Conservation (phyloP, 2,329 filamentous ascomycete species). For the Cercospora berteroae region DNA sequence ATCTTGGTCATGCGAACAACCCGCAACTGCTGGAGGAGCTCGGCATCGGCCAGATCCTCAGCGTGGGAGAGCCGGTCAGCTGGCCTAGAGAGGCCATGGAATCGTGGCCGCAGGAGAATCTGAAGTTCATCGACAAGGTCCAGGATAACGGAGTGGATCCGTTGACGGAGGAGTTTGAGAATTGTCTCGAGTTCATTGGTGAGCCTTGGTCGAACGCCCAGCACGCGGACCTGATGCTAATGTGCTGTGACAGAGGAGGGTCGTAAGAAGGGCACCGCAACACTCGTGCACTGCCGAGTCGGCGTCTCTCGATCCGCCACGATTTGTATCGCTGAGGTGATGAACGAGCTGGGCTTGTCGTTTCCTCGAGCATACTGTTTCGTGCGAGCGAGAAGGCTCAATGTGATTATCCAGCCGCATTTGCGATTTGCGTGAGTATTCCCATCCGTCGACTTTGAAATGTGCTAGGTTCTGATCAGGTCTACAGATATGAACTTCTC, state of each 20-base stretch:
- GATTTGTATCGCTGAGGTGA: slow-evolving; percentile 98
- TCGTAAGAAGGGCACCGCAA: slow-evolving; percentile 72
- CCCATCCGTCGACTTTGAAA: background rate
- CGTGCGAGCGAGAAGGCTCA: slow-evolving; percentile 84
- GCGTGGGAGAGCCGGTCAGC: slow-evolving; percentile 82
- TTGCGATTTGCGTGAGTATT: slow-evolving; percentile 74
- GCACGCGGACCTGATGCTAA: background rate
- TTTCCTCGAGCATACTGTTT: slow-evolving; percentile 95
- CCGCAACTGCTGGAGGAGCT: slow-evolving; percentile 74
- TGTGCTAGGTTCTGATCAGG: slow-evolving; percentile 10
- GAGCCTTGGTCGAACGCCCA: slow-evolving; percentile 40
- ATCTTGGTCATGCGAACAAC: slow-evolving; percentile 90
- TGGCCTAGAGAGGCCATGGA: slow-evolving; percentile 71
- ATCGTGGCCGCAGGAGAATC: slow-evolving; percentile 72
- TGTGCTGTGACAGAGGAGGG: slow-evolving; percentile 64
- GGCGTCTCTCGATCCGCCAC: slow-evolving; percentile 94
- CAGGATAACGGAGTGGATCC: slow-evolving; percentile 98
- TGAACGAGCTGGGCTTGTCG: slow-evolving; percentile 75
- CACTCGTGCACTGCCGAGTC: slow-evolving; percentile 92
- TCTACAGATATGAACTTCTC: slow-evolving; percentile 70
- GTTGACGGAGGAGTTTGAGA: slow-evolving; percentile 77
- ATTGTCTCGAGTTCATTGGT: slow-evolving; percentile 92
- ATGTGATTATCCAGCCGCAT: slow-evolving; percentile 98
- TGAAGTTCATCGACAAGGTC: slow-evolving; percentile 78
- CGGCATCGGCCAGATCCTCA: slow-evolving; percentile 83